phyloP scores from a whole-genome alignment of 768 basidiomycete species.

The Collybia sordida region DNA sequence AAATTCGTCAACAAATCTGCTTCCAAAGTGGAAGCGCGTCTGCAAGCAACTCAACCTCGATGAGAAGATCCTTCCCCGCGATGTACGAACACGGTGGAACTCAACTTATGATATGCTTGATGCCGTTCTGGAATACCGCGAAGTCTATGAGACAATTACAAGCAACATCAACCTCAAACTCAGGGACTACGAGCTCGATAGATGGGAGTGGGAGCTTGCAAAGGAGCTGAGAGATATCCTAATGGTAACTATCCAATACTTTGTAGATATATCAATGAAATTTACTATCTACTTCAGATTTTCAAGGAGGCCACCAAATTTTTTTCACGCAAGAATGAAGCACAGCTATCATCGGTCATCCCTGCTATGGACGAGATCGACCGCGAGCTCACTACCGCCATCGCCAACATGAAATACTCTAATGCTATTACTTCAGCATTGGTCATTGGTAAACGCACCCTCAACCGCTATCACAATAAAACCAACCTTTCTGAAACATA shows the following conservation, averaged over 20 bases:
- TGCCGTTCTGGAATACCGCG: conserved; percentile 21
- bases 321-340: not conserved
- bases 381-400: not conserved
- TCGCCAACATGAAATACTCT: not conserved
- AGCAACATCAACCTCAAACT: conserved; percentile 10
- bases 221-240: conserved; percentile 22
- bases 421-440: too few relatives aligned
- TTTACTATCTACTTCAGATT: conserved; percentile 15
- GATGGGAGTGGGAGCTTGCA: conserved; percentile 26
- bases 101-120: conserved; percentile 32
- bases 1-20: conserved; percentile 26
- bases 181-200: conserved; percentile 12
- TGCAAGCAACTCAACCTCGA: conserved; percentile 12
- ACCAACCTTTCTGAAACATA: too few relatives aligned
- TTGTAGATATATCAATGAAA: not conserved
- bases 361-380: not conserved
- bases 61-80: conserved; percentile 23
- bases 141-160: conserved; percentile 20
- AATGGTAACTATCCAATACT: conserved; percentile 15
- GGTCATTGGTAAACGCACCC: too few relatives aligned
- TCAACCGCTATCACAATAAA: too few relatives aligned
- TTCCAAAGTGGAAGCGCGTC: conserved; percentile 25
- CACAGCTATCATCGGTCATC: not conserved
- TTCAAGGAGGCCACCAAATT: conserved; percentile 23
- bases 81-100: conserved; percentile 33